Evolutionary conservation across 2,329 filamentous ascomycete genomes (phyloP).

Genomic region (Diaporthe ilicicola): DNA sequence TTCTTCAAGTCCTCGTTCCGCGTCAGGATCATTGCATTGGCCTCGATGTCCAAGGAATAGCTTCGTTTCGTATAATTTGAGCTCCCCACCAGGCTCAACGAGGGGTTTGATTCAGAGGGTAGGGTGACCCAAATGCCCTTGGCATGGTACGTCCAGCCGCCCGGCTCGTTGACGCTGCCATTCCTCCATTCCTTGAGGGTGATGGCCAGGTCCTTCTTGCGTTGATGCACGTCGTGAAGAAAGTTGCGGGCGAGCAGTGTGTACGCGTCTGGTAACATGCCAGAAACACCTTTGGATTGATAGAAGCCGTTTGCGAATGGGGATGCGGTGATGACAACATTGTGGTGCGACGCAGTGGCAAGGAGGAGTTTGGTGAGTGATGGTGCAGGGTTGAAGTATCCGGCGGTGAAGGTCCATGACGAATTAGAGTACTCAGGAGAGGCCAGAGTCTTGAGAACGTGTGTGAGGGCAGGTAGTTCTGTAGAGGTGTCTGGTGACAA

Average conservation of each 20-base stretch:
- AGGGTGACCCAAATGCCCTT: constrained; percentile 94
- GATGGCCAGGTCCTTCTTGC: constrained; percentile 64
- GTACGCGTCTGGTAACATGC: constrained; percentile 91
- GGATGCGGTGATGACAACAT: constrained; percentile 90
- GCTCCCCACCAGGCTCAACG: constrained; percentile 85
- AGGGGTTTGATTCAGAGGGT: constrained; percentile 70
- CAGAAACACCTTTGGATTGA: constrained; percentile 84
- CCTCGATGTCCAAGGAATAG: constrained; percentile 91
- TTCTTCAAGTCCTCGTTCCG: constrained; percentile 75
- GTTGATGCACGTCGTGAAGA: constrained; percentile 64
- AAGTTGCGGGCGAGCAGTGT: constrained; percentile 88
- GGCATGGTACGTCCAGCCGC: constrained; percentile 96
- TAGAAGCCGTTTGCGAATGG: constrained; percentile 97
- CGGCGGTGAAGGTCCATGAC: constrained; percentile 95
- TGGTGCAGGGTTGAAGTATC: constrained; percentile 97
- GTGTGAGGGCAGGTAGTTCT: constrained; percentile 83
- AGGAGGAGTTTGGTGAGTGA: constrained; percentile 83
- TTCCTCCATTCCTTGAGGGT: constrained; percentile 86
- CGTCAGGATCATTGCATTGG: constrained; percentile 87
- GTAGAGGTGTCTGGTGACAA: constrained; percentile 83
- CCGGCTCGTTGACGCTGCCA: constrained; percentile 81
- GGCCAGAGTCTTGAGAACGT: constrained; percentile 75
- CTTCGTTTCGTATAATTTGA: constrained; percentile 96
- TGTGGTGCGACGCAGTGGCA: constrained; percentile 71
- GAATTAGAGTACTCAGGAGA: constrained; percentile 70